Evolutionary conservation across 2,329 filamentous ascomycete species (phyloP), one percentile per base, ranked within the genome.

Genomic region (Diaporthe nobilis): DNA sequence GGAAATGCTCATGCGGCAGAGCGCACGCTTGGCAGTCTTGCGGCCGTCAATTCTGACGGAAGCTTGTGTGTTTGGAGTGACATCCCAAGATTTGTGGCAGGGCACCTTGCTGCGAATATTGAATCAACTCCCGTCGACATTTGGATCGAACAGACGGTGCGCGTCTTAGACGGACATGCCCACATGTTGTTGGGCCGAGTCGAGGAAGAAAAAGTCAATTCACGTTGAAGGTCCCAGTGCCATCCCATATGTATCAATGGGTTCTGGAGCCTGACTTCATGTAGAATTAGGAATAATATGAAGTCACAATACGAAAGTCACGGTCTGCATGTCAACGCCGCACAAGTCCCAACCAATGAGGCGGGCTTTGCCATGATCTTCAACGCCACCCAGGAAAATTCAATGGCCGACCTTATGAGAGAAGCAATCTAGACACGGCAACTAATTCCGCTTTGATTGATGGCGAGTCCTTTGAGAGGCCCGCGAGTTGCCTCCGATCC

Each of bases 211-310:
- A 10, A 25, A 28, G 13, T 53, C 1, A 25, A 13, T 2, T 6
- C 55, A 22, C 17, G 3, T 34, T 17, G 53, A 25, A 25, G 7
- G n/a, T 17, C 53, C 53, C 53, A 28, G 15, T 12, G 12, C 25
- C 12, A 31, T 20, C 34, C 15, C 7, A 0, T 15, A 25, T 34
- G 10, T 10, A 12, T n/a, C 25, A 28, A 34, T 13, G 25, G 0
- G 31, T 9, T 4, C 3, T 6, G n/a, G 6, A 12, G 37, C n/a
- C n/a, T 2, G 3, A 10, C 17, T 31, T 5, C 4, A 7, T 2
- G 10, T 3, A n/a, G 5, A 37, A 13, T 37, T 12, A 20, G 9
- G 60, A 2, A 65, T 9, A 47, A 47, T 65, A 39, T 34, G 61
- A 65, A 28, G 34, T 17, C 12, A 39, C 37, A 39, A 39, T 39